phyloP scores from a whole-genome alignment of 495 filamentous ascomycete species.

The Venustampulla echinocandica region DNA sequence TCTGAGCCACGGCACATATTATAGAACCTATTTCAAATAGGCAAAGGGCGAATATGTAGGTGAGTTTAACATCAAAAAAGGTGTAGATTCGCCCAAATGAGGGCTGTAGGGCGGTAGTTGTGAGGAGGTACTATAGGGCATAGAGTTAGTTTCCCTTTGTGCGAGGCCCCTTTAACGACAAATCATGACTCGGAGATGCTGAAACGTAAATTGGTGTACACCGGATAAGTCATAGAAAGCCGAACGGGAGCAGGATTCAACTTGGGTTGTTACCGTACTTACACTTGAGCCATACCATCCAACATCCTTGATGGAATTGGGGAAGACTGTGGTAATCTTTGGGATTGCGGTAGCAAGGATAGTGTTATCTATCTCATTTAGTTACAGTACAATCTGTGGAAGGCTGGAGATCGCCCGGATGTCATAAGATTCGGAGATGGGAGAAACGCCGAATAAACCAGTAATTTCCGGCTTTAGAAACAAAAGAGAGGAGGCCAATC shows the following conservation, averaged over 20 bases:
- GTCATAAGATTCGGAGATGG: too few relatives aligned
- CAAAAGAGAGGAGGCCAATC: too few relatives aligned
- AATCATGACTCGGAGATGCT: too few relatives aligned
- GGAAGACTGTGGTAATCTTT: conserved; percentile 38
- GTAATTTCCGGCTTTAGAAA: neutral
- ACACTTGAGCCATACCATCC: conserved; percentile 47
- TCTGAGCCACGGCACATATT: conserved; percentile 53
- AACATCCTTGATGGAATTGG: conserved; percentile 34
- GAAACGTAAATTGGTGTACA: too few relatives aligned
- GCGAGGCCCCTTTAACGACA: too few relatives aligned
- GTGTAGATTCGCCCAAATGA: conserved; percentile 39
- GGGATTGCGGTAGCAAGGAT: conserved; percentile 52
- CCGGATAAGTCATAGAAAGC: too few relatives aligned
- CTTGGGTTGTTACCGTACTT: neutral
- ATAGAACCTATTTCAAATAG: conserved; percentile 73
- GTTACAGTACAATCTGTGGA: conserved; percentile 24
- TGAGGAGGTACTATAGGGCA: conserved; percentile 41
- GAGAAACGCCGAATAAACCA: too few relatives aligned
- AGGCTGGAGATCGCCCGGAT: too few relatives aligned
- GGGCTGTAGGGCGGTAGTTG: conserved; percentile 39
- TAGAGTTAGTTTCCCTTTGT: neutral
- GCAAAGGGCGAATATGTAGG: conserved; percentile 60
- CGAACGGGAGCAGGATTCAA: neutral
- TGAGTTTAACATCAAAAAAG: conserved; percentile 39
- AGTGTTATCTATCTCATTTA: conserved; percentile 15